phyloP scores from a whole-genome alignment of 2,329 filamentous ascomycete genomes.

The Aspergillus hortae region DNA sequence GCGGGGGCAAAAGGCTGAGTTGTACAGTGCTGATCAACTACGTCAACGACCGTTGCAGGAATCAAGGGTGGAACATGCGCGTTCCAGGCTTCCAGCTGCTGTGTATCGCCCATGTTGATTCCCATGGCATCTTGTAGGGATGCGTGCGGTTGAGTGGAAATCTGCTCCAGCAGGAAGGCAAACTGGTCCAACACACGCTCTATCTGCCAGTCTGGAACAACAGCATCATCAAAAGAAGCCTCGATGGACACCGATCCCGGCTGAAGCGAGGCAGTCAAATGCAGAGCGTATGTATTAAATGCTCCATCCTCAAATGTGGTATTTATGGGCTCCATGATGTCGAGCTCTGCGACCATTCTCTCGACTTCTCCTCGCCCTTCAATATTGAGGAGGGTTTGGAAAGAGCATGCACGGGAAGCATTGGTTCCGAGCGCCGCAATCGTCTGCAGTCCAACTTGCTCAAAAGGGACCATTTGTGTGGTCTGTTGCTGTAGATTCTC shows the following conservation, averaged over 20 bases:
- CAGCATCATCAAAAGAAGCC: conserved; percentile 5
- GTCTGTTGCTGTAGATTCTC: conserved; percentile 52
- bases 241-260: neutral
- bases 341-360: neutral
- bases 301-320: neutral
- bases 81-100: conserved; percentile 9
- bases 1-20: conserved; percentile 12
- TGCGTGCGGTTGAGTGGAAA: conserved; percentile 14
- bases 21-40: neutral
- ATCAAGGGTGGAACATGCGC: neutral
- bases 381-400: conserved; percentile 40
- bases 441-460: conserved; percentile 51
- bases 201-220: conserved; percentile 7
- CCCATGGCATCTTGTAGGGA: neutral
- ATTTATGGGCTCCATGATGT: neutral
- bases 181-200: conserved; percentile 11
- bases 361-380: conserved; percentile 12
- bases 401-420: conserved; percentile 35
- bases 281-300: conserved; percentile 9
- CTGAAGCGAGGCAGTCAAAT: neutral
- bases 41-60: neutral
- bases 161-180: conserved; percentile 9
- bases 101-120: neutral
- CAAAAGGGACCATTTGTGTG: conserved; percentile 53
- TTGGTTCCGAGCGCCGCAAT: conserved; percentile 49